These are phyloP conservation scores for Leucaena leucocephala DNA, from an alignment of 306 rosid species.

Conservation along the genomic window DNA sequence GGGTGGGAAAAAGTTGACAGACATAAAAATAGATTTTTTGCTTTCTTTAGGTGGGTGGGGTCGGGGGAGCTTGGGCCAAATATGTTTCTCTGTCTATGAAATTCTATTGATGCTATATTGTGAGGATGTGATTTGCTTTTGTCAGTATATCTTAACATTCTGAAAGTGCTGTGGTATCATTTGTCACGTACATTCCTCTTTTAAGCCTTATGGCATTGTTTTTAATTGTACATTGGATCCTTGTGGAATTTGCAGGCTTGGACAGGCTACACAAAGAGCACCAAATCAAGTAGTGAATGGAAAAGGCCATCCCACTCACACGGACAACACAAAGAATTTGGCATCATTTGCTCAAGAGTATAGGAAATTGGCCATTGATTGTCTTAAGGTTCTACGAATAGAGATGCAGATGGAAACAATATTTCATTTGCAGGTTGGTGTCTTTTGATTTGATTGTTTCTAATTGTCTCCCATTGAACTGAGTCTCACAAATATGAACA, in stretches of 20 bases:
- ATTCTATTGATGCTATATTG: not conserved
- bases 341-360: constrained; percentile 91
- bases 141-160: not conserved
- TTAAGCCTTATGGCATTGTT: constrained; percentile 12
- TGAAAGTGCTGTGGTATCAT: not conserved
- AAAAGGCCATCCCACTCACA: constrained; percentile 49
- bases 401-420: constrained; percentile 97
- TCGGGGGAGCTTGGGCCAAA: not conserved
- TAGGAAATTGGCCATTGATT: constrained; percentile 90
- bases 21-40: not conserved
- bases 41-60: not conserved
- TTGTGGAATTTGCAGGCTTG: constrained; percentile 67
- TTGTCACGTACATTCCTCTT: not conserved
- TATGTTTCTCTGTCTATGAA: not conserved
- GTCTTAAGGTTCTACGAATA: constrained; percentile 90
- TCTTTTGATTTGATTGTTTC: constrained; percentile 26
- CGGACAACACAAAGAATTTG: constrained; percentile 64
- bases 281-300: constrained; percentile 59
- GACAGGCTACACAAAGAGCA: constrained; percentile 59
- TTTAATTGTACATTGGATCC: constrained; percentile 24
- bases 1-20: not conserved
- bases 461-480: constrained; percentile 27
- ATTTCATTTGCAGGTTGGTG: constrained; percentile 93
- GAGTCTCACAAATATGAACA: constrained; percentile 50
- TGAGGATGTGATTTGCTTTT: not conserved